phyloP scores from a whole-genome alignment of 305 asterid genomes.

The Fraxinus platypoda region DNA sequence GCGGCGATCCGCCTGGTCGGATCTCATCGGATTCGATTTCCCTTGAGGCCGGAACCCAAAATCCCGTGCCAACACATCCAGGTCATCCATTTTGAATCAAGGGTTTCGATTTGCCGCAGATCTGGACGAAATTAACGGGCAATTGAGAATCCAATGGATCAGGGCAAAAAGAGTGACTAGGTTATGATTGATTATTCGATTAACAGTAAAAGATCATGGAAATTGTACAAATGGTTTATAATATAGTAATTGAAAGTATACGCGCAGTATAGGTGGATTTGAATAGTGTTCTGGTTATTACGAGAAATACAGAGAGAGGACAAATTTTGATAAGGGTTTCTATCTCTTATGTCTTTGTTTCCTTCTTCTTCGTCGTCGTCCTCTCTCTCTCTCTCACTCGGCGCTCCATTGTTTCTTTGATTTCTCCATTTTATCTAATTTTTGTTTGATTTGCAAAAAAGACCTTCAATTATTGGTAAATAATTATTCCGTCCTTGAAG shows the following conservation, averaged over 20 bases:
- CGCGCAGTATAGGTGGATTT: slow-evolving; percentile 18
- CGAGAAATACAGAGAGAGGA: slow-evolving; percentile 26
- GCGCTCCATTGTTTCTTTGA: background rate
- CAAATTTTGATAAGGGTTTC: slow-evolving; percentile 45
- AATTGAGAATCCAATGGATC: slow-evolving; percentile 45
- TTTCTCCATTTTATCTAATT: background rate
- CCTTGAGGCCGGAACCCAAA: slow-evolving; percentile 71
- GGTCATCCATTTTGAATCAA: slow-evolving; percentile 69
- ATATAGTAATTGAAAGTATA: background rate
- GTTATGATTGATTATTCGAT: slow-evolving; percentile 17
- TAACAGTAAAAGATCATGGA: slow-evolving; percentile 22
- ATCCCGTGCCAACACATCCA: slow-evolving; percentile 72
- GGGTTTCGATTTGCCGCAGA: slow-evolving; percentile 34
- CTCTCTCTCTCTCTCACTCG: background rate
- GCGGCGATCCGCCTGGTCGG: slow-evolving; percentile 37
- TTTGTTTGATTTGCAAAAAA: background rate
- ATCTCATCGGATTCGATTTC: slow-evolving; percentile 90
- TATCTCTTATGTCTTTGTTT: background rate
- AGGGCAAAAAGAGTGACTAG: slow-evolving; percentile 24
- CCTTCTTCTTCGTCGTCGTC: slow-evolving; percentile 2
- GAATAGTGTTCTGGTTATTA: slow-evolving; percentile 14
- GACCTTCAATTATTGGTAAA: background rate
- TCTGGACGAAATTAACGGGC: slow-evolving; percentile 41
- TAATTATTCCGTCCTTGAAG: background rate
- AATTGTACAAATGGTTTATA: slow-evolving; percentile 18